These are phyloP conservation scores for Onygenales sp. DNA, from an alignment of 2,329 filamentous ascomycete genomes.

Conservation along the genomic window DNA sequence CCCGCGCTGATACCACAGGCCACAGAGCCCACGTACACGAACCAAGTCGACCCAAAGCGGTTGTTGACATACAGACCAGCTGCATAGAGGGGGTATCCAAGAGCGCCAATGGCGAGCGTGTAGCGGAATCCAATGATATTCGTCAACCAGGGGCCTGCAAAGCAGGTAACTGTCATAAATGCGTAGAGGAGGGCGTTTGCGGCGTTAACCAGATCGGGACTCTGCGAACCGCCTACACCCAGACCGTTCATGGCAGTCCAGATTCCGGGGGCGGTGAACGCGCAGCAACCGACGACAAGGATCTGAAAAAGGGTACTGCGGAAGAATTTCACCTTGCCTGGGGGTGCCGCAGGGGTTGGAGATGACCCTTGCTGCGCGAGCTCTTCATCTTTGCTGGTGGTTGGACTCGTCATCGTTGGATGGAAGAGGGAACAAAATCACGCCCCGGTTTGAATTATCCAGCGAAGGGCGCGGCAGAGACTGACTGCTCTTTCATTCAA, in stretches of 20 bases:
- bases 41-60: slow-evolving; percentile 54
- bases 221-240: slow-evolving; percentile 57
- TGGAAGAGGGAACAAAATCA: background rate
- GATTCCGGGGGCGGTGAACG: slow-evolving; percentile 60
- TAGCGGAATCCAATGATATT: slow-evolving; percentile 61
- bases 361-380: background rate
- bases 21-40: slow-evolving; percentile 52
- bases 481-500: no score
- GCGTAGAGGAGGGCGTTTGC: slow-evolving; percentile 64
- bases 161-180: slow-evolving; percentile 42
- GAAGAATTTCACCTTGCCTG: slow-evolving; percentile 18
- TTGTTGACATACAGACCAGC: slow-evolving; percentile 54
- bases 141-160: slow-evolving; percentile 35
- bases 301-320: slow-evolving; percentile 65
- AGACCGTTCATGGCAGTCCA: slow-evolving; percentile 67
- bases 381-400: background rate
- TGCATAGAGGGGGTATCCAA: slow-evolving; percentile 63
- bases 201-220: slow-evolving; percentile 58
- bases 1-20: slow-evolving; percentile 57
- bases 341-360: background rate
- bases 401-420: background rate
- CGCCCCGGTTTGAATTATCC: background rate
- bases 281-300: slow-evolving; percentile 60
- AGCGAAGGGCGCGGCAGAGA: background rate
- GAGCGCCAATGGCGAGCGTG: slow-evolving; percentile 60